These are phyloP conservation scores for Aspergillus pseudoterreus DNA, from an alignment of 2,329 filamentous ascomycete genomes.

Conservation along the genomic window DNA sequence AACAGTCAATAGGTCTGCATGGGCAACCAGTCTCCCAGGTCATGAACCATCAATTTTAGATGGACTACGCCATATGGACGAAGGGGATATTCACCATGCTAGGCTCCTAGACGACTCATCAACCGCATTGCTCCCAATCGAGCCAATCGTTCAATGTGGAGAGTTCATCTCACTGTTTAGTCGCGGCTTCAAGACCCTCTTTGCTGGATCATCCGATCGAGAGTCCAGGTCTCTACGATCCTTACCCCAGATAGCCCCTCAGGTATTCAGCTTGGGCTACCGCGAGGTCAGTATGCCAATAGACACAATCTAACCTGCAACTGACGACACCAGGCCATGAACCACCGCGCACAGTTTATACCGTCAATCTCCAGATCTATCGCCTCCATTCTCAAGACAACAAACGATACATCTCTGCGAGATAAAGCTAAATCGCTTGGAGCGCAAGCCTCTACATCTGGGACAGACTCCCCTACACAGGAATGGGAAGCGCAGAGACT, in stretches of 20 bases:
- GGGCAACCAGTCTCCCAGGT: no score
- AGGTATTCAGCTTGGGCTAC: constrained; percentile 29
- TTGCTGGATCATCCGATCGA: constrained; percentile 1
- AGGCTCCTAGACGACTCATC: neutral
- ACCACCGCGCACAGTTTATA: constrained; percentile 32
- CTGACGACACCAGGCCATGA: constrained; percentile 26
- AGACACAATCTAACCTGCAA: neutral
- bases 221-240: constrained; percentile 5
- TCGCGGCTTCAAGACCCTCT: constrained; percentile 17
- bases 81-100: neutral
- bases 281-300: constrained; percentile 17
- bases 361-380: constrained; percentile 34
- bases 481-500: constrained; percentile 5
- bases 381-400: constrained; percentile 25
- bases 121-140: neutral
- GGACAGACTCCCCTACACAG: neutral
- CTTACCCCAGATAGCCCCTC: constrained; percentile 25
- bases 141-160: neutral
- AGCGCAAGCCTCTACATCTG: neutral
- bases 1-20: no score
- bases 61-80: neutral
- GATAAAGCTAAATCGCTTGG: constrained; percentile 12
- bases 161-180: constrained; percentile 21
- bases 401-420: constrained; percentile 12
- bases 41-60: neutral